A percentile compares a stretch with the other conserved stretches of the same genome.
Evolutionary conservation across 1,139 yeast species (phyloP).

Genomic region (Zygoascus hellenicus): DNA sequence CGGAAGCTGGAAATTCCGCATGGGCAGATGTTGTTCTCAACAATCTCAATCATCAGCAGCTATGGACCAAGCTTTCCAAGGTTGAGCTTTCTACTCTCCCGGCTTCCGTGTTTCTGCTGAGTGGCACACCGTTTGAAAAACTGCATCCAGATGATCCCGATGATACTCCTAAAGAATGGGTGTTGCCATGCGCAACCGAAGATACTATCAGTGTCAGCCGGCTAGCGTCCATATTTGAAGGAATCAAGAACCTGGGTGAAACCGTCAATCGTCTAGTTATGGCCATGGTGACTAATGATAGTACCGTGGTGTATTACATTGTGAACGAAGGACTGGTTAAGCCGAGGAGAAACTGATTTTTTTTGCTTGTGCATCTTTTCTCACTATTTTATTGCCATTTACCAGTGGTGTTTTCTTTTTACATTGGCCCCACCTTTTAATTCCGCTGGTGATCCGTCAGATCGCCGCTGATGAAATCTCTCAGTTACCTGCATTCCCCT

Average conservation of each 20-base stretch:
- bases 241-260: conserved; percentile 26
- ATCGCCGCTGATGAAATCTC: too few relatives aligned
- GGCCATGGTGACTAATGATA: conserved; percentile 57
- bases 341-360: conserved; percentile 46
- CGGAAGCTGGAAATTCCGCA: not conserved
- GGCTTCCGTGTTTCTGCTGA: conserved; percentile 16
- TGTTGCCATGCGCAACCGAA: conserved; percentile 28
- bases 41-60: conserved; percentile 49
- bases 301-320: conserved; percentile 62
- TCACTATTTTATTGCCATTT: not conserved
- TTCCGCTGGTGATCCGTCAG: not conserved
- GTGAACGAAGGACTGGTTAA: conserved; percentile 56
- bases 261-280: conserved; percentile 40
- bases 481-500: too few relatives aligned
- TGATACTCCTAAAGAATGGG: conserved; percentile 21
- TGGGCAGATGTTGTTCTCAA: conserved; percentile 11
- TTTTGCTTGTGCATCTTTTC: conserved; percentile 7
- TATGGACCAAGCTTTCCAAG: conserved; percentile 43
- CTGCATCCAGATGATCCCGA: conserved; percentile 31
- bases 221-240: conserved; percentile 30
- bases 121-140: conserved; percentile 32
- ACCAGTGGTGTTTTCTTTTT: not conserved
- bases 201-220: conserved; percentile 31
- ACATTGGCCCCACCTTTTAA: conserved; percentile 2
- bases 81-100: conserved; percentile 12